phyloP scores from a whole-genome alignment of 1,284 basidiomycete genomes.

The Meira miltonrushii region DNA sequence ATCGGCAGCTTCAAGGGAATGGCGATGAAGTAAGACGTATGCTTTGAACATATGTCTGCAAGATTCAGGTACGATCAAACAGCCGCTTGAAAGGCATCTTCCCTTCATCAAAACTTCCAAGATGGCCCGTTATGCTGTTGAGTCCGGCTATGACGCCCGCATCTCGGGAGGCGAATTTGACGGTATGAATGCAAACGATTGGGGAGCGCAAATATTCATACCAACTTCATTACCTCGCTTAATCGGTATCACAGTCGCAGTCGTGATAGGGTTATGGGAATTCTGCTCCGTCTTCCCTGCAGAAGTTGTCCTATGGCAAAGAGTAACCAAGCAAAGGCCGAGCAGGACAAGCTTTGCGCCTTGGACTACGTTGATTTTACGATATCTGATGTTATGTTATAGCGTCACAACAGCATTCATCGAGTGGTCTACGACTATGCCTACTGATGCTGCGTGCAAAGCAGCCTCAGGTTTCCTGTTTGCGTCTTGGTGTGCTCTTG shows the following conservation, averaged over 20 bases:
- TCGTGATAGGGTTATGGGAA: constrained; percentile 7
- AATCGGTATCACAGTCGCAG: neutral
- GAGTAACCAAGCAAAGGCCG: neutral
- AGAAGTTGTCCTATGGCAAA: constrained; percentile 8
- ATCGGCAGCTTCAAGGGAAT: too few relatives aligned
- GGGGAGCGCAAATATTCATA: neutral
- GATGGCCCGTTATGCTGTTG: neutral
- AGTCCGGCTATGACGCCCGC: neutral
- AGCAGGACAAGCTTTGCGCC: constrained; percentile 4
- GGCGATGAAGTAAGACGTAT: too few relatives aligned
- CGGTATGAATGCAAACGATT: neutral
- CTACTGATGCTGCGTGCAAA: constrained; percentile 1
- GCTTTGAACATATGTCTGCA: too few relatives aligned
- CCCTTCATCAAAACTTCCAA: neutral
- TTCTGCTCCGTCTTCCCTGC: constrained; percentile 2
- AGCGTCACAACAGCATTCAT: neutral
- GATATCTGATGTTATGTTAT: constrained; percentile 4
- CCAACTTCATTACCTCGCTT: neutral
- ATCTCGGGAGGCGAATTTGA: neutral
- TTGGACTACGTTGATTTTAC: constrained; percentile 3
- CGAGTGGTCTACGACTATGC: constrained; percentile 1
- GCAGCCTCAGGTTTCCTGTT: constrained; percentile 1
- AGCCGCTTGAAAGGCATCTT: too few relatives aligned
- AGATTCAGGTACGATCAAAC: too few relatives aligned
- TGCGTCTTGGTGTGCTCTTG: neutral